Evolutionary conservation across 2,329 filamentous ascomycete species (phyloP), one percentile per base, ranked within the genome.

Genomic region (Penicillium digitatum): DNA sequence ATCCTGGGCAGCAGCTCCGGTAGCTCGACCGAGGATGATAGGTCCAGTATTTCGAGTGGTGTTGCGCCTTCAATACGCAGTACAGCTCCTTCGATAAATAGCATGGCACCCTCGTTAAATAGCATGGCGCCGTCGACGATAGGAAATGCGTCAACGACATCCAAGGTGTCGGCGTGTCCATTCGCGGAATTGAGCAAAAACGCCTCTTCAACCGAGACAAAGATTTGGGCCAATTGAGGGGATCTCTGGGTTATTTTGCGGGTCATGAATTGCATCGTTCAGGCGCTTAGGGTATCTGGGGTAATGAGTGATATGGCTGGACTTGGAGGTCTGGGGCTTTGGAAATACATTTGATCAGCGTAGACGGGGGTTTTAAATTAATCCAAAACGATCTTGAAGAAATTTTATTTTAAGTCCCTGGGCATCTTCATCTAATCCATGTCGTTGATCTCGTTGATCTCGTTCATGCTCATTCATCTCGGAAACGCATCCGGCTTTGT

Each of bases 1-100:
- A 74, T 88, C 39, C 61, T 75, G 9, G 69, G 69, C 2, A 67
- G 68, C 32, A 67, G 61, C 46, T 66, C 69, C 3, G 53, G 56
- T 7, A 66, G 64, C 48, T 69, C 67, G 6, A 58, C 55, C 12
- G 69, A 72, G 3, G 69, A 71, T 47, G 69, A 71, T 32, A 55
- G 56, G 24, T 60, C 65, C 12, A 71, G 68, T 51, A 59, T 71
- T n/a, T 44, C 52, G 4, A 67, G 63, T 45, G 60, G 62, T 37
- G 43, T 56, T 20, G 58, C 59, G n/a, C 61, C 60, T 12, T 65
- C 62, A 3, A 57, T 58, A 10, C 40, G 57, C 5, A 56, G 56
- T 39, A 53, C 53, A 16, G 64, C 44, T 20, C 60, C 9, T 8
- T 63, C 61, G 2, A 49, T 58, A 12, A 46, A 59, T 2, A 58